Percentiles rank a stretch among this genome's conserved stretches.
Conservation (phyloP, 305 asterid species). For the Fraxinus floribunda region DNA sequence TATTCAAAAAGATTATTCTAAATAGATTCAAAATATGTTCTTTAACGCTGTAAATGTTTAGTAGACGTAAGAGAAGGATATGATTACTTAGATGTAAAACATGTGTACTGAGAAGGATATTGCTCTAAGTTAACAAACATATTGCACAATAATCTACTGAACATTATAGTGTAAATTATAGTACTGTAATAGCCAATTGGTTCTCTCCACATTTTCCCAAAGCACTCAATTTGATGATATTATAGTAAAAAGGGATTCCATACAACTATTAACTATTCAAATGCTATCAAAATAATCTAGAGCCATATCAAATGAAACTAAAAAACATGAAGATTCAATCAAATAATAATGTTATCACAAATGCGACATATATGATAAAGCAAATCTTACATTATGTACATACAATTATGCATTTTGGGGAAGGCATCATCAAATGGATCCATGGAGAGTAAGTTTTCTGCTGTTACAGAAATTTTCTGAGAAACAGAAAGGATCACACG, state of each 20-base stretch:
- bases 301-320: neutral
- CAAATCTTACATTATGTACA: slow-evolving; percentile 75
- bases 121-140: neutral
- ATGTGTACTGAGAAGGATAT: neutral
- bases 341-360: neutral
- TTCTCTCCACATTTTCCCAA: neutral
- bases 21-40: neutral
- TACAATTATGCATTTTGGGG: slow-evolving; percentile 62
- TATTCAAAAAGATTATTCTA: neutral
- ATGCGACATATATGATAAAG: neutral
- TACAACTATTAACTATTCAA: slow-evolving; percentile 4
- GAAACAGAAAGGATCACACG: slow-evolving; percentile 71
- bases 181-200: neutral
- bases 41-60: neutral
- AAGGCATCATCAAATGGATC: slow-evolving; percentile 83
- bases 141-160: neutral
- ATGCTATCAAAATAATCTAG: neutral
- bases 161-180: slow-evolving; percentile 4
- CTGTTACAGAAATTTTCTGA: slow-evolving; percentile 69
- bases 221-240: slow-evolving; percentile 4
- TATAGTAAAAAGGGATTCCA: neutral
- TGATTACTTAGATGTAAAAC: neutral
- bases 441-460: slow-evolving; percentile 85
- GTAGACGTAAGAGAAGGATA: neutral
- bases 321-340: neutral